A percentile compares a stretch with the other conserved stretches of the same genome.
phyloP scores from a whole-genome alignment of 768 basidiomycete genomes.

The Exidia glandulosa region DNA sequence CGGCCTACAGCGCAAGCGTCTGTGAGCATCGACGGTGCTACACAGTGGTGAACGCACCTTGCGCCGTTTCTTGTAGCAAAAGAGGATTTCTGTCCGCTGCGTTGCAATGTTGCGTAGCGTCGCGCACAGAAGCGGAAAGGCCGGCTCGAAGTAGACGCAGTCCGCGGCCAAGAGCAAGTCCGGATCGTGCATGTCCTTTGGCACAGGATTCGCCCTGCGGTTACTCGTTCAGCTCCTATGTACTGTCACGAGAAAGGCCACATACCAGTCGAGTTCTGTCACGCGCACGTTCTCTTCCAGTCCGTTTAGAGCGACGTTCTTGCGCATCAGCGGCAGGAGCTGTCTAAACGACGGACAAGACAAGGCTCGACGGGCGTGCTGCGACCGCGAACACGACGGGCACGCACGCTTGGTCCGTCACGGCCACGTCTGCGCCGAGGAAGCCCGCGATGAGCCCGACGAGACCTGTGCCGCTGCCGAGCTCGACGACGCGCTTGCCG shows the following conservation, averaged over 20 bases:
- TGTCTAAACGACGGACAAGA: conserved; percentile 34
- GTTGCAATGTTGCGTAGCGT: conserved; percentile 55
- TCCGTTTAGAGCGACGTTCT: conserved; percentile 60
- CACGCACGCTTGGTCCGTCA: conserved; percentile 87
- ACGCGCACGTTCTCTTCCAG: conserved; percentile 42
- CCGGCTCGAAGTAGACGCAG: conserved; percentile 92
- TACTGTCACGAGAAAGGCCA: conserved; percentile 2
- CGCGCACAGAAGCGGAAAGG: conserved; percentile 76
- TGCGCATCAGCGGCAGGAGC: conserved; percentile 65
- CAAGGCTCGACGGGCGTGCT: not conserved
- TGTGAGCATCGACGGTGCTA: not conserved
- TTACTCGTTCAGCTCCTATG: conserved; percentile 4
- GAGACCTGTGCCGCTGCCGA: conserved; percentile 86
- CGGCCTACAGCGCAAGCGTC: conserved; percentile 51
- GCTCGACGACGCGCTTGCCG: conserved; percentile 57
- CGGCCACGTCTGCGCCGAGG: conserved; percentile 54
- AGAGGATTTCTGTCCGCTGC: conserved; percentile 55
- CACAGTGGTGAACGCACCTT: conserved; percentile 39
- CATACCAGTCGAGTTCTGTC: conserved; percentile 75
- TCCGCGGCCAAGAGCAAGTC: conserved; percentile 83
- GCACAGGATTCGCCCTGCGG: conserved; percentile 54
- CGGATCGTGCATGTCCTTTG: conserved; percentile 32
- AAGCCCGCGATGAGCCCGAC: conserved; percentile 77
- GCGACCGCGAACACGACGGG: conserved; percentile 1
- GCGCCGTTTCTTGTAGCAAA: conserved; percentile 90